Evolutionary conservation across 257 asterid species (phyloP), one percentile per base, ranked within the genome.

Genomic region (Gynochthodes officinalis): DNA sequence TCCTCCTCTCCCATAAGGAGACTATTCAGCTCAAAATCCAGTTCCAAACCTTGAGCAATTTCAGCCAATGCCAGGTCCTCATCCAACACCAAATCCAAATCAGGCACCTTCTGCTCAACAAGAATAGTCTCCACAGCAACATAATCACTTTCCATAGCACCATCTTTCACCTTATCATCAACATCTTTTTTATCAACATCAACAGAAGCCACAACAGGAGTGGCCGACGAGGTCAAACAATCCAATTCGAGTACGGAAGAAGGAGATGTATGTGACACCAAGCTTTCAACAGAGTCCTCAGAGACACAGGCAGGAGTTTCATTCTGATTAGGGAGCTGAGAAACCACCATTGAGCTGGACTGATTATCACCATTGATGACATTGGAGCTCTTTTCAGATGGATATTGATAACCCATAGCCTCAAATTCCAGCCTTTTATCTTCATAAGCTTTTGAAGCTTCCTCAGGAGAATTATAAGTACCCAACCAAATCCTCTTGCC

Each of bases 401-500:
- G 50, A 54, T 66, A 72, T 12, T 69, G 69, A 46, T 42, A 65
- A 13, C 84, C 84, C 82, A 84, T 46, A 0, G 90, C 86, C 64
- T 89, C 91, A 5, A 86, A 90, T 49, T 93, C 97, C 57, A 88
- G 57, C 0, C 96, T 83, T 66, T 87, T 89, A 12, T 4, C 25
- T 75, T 93, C 97, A 25, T 91, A 91, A 43, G 96, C 98, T 14
- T 58, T 30, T 0, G 96, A 82, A 1, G 98, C 97, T 27, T 88
- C 97, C 71, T 85, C 96, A 1, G 96, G 91, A 8, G 96, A 84
- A 44, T 61, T 54, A 73, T 78, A 88, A 25, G 98, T 93, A 8
- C 98, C 98, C 80, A 93, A 65, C 97, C 98, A 93, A 55, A 91
- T 77, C 85, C 98, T 53, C 73, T 76, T 93, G 0, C 84, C 89